Conservation (phyloP, 192 early-diverging fungal species). For the Gonapodya prolifera region DNA sequence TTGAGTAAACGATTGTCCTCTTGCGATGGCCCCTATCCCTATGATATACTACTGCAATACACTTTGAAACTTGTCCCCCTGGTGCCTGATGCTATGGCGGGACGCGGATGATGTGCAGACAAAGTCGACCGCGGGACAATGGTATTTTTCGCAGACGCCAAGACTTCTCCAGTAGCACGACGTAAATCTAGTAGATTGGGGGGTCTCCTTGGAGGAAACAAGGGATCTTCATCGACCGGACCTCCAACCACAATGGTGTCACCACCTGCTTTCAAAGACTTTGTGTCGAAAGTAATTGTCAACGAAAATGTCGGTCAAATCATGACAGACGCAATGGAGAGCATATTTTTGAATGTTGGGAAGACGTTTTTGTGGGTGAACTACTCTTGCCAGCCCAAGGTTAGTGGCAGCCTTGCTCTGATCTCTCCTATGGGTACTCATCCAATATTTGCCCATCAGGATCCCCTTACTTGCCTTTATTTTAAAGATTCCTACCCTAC, state of each 20-base stretch:
- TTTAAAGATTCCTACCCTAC: constrained; percentile 65
- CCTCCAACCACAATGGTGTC: not conserved
- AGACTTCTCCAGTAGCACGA: not conserved
- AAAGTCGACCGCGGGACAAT: not conserved
- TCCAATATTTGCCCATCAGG: constrained; percentile 27
- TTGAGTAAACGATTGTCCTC: too few species aligned
- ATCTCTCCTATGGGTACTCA: constrained; percentile 22
- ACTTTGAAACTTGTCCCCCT: too few species aligned
- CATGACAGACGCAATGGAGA: not conserved
- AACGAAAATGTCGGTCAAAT: not conserved
- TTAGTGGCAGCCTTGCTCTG: constrained; percentile 12
- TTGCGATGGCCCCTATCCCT: too few species aligned
- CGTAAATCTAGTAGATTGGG: not conserved
- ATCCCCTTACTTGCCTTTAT: constrained; percentile 65
- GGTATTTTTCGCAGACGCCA: constrained; percentile 1
- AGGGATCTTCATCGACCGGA: not conserved
- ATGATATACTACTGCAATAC: too few species aligned
- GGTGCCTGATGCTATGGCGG: too few species aligned
- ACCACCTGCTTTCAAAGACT: not conserved
- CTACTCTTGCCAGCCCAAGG: constrained; percentile 42
- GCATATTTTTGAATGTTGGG: constrained; percentile 61
- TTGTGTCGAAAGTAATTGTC: constrained; percentile 6
- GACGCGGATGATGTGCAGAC: not conserved
- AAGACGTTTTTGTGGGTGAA: constrained; percentile 60
- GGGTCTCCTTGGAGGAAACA: not conserved